Evolutionary conservation across 169 alveolate genomes (phyloP).

Genomic region (Cryptosporidium sp.): DNA sequence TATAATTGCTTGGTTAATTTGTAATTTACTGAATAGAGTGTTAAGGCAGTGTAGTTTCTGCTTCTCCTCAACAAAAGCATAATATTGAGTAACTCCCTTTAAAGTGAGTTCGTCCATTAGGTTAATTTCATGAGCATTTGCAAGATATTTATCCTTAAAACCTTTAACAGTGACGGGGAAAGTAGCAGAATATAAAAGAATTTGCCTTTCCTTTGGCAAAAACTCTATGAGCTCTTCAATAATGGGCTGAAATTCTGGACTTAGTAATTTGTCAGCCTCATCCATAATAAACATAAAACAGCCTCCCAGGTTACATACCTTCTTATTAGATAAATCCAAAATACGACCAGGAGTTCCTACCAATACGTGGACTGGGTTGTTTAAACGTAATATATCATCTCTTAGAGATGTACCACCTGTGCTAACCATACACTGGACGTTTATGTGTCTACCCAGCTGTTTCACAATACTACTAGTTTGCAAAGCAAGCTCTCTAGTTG

Average conservation of each 20-base stretch:
- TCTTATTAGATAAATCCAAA: constrained; percentile 95
- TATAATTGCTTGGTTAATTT: constrained; percentile 98
- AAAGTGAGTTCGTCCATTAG: constrained; percentile 98
- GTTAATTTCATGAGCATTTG: constrained; percentile 97
- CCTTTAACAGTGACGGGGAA: constrained; percentile 97
- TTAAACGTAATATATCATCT: constrained; percentile 95
- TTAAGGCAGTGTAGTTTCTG: constrained; percentile 97
- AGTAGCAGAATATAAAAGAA: constrained; percentile 98
- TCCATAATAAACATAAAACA: constrained; percentile 94
- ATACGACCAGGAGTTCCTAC: constrained; percentile 99
- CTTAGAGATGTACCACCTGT: constrained; percentile 98
- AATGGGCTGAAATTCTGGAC: constrained; percentile 96
- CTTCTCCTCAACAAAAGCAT: constrained; percentile 97
- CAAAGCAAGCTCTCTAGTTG: constrained; percentile 96
- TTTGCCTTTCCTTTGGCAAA: constrained; percentile 92
- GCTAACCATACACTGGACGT: constrained; percentile 98
- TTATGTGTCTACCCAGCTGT: constrained; percentile 96
- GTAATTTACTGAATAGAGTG: constrained; percentile 94
- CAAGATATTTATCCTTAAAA: constrained; percentile 93
- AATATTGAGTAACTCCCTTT: constrained; percentile 98
- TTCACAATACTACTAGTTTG: constrained; percentile 95
- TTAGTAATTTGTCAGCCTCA: constrained; percentile 98
- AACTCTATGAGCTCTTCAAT: constrained; percentile 94
- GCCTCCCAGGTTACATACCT: constrained; percentile 90
- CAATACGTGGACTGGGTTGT: constrained; percentile 95